Percentiles rank a stretch among this genome's conserved stretches.
Evolutionary conservation across 306 rosid species (phyloP).

Genomic region (Cyclanthera cordifolia): DNA sequence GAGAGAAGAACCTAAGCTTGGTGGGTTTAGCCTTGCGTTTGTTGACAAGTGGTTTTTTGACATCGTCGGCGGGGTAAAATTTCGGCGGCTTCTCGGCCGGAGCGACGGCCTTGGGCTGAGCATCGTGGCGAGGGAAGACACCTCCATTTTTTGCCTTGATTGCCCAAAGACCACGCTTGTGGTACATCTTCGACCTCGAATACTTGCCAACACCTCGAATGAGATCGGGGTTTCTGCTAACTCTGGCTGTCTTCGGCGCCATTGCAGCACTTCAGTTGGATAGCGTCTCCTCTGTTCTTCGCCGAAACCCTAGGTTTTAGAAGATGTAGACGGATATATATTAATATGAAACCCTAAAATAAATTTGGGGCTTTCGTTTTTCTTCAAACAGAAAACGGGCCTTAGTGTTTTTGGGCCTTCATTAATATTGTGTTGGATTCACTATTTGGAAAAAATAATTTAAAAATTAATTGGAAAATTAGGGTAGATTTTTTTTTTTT

Average conservation of each 20-base stretch:
- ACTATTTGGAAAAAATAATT: too few relatives aligned
- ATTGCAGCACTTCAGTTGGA: constrained; percentile 16
- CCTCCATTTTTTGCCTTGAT: constrained; percentile 62
- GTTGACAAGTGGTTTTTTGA: constrained; percentile 38
- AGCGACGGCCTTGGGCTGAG: constrained; percentile 27
- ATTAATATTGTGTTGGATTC: too few relatives aligned
- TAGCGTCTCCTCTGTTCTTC: neutral
- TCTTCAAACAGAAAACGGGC: neutral
- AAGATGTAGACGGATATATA: neutral
- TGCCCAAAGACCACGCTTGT: constrained; percentile 57
- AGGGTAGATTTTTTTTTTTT: too few relatives aligned
- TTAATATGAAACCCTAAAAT: neutral
- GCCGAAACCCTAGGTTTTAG: neutral
- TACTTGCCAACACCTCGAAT: constrained; percentile 46
- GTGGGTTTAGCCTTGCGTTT: constrained; percentile 37
- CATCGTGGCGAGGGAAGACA: constrained; percentile 42
- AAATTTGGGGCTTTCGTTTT: neutral
- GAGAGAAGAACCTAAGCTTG: constrained; percentile 31
- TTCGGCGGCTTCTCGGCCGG: constrained; percentile 26
- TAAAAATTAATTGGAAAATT: too few relatives aligned
- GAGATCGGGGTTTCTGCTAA: constrained; percentile 43
- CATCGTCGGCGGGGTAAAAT: constrained; percentile 42
- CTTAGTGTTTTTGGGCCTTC: neutral
- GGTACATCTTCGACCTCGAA: constrained; percentile 47
- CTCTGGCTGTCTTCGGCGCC: constrained; percentile 34